Base-by-base conservation (phyloP, 805 yeast species). In the Candida coleopterorum region DNA sequence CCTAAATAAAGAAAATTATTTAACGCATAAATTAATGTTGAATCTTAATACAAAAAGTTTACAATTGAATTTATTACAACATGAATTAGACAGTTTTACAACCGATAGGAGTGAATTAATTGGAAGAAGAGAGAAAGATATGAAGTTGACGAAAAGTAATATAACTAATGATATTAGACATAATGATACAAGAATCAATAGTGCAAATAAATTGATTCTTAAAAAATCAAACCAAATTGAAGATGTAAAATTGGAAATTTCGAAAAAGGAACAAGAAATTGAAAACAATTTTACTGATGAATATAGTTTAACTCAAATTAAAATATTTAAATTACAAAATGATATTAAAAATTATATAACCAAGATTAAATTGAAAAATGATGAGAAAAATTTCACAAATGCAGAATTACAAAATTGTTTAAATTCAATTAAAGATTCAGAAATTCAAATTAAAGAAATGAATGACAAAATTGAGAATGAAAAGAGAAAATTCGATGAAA, bases 351-450 rank as follows among this genome's bases (percentile, higher is more conserved):
- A 57, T 20, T 56, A 70, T 30, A 56, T 70, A n/a, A 56, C 62
- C 10, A 69, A 68, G 42, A 48, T 72, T 2, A 70, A 68, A 18
- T 65, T 79, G 5, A 67, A 69, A 29, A 54, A 56, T 2, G 76
- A 75, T 24, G 95, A 87, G 48, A 72, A 68, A 31, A 74, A 64
- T 34, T 88, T 84, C 55, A 81, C 80, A 77, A 49, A 56, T 7
- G 65, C 63, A 21, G 90, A 85, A 52, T 70, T 76, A 21, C 58
- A 56, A 14, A 72, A 77, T 35, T 82, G 87, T 0, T 46, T 54
- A 9, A 58, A 56, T 7, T 71, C 87, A 0, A 65, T 72, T 0
- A 44, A 45, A 9, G 81, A 75, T 12, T 69, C 79, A 0, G 50
- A 60, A 16, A 37, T 40, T 0, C 61, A 62, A 36, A 45, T 66